Conservation (phyloP, 2,329 filamentous ascomycete genomes). For the Aspergillus tubingensis region DNA sequence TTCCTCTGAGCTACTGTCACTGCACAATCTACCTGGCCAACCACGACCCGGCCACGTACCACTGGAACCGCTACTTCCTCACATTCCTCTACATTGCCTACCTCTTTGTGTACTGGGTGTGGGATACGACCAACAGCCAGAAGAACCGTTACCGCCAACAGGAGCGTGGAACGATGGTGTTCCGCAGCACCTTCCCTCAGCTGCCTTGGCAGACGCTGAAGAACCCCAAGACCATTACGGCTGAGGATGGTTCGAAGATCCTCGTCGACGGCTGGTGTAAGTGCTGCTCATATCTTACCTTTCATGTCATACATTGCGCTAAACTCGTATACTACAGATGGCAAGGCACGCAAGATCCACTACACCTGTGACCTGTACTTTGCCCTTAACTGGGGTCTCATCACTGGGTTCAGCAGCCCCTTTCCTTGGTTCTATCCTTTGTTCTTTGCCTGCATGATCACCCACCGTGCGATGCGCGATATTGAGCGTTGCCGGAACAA, state of each 20-base stretch:
- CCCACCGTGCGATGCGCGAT: slow-evolving; percentile 74
- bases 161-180: slow-evolving; percentile 69
- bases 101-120: slow-evolving; percentile 83
- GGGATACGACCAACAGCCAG: slow-evolving; percentile 89
- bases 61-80: slow-evolving; percentile 71
- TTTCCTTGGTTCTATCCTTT: slow-evolving; percentile 89
- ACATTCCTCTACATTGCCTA: slow-evolving; percentile 68
- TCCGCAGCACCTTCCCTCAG: slow-evolving; percentile 82
- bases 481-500: slow-evolving; percentile 73
- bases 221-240: slow-evolving; percentile 77
- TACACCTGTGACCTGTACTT: slow-evolving; percentile 82
- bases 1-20: slow-evolving; percentile 90
- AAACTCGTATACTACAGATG: slow-evolving; percentile 49
- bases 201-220: slow-evolving; percentile 83
- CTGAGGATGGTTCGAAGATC: slow-evolving; percentile 72
- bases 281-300: slow-evolving; percentile 26
- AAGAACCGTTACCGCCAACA: slow-evolving; percentile 88
- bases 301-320: background rate
- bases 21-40: slow-evolving; percentile 88
- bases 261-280: slow-evolving; percentile 82
- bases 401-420: slow-evolving; percentile 76
- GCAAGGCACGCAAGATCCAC: slow-evolving; percentile 75
- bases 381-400: slow-evolving; percentile 74
- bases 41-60: slow-evolving; percentile 75
- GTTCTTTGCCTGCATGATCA: slow-evolving; percentile 79